Conservation (phyloP, 2,329 filamentous ascomycete genomes). For the Pestalotiopsis fici region DNA sequence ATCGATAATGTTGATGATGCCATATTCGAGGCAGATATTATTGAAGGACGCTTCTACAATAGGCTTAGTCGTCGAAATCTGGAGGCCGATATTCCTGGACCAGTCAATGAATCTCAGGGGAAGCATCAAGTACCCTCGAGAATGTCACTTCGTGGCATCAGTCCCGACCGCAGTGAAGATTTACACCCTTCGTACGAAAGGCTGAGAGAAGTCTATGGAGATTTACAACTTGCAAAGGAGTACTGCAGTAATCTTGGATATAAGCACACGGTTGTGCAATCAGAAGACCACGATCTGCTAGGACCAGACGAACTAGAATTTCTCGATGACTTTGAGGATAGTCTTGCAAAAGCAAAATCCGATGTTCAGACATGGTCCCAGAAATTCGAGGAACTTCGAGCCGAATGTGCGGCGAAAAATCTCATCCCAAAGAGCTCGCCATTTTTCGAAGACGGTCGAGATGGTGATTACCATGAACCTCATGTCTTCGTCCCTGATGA, state of each 20-base stretch:
- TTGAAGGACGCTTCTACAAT: slow-evolving; percentile 26
- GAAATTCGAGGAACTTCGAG: slow-evolving; percentile 35
- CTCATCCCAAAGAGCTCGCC: slow-evolving; percentile 37
- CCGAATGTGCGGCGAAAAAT: slow-evolving; percentile 40
- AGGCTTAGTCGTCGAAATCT: slow-evolving; percentile 13
- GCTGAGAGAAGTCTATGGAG: slow-evolving; percentile 43
- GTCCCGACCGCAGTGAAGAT: slow-evolving; percentile 35
- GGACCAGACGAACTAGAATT: slow-evolving; percentile 41
- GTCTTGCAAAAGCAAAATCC: slow-evolving; percentile 33
- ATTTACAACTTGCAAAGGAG: slow-evolving; percentile 49
- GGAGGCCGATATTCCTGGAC: neutral
- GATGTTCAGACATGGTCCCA: slow-evolving; percentile 34
- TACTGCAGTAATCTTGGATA: slow-evolving; percentile 44
- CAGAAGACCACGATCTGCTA: slow-evolving; percentile 21
- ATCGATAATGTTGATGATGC: slow-evolving; percentile 26
- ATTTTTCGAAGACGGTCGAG: neutral
- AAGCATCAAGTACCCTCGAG: slow-evolving; percentile 17
- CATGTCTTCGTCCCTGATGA: neutral
- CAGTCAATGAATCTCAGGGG: neutral
- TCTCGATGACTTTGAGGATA: slow-evolving; percentile 39
- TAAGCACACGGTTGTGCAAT: slow-evolving; percentile 30
- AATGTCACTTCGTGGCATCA: slow-evolving; percentile 27
- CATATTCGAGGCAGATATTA: slow-evolving; percentile 20
- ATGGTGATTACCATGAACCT: neutral
- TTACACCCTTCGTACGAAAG: slow-evolving; percentile 48